phyloP scores from a whole-genome alignment of 176 grass and related monocot species.

The Aegilops umbellulata region DNA sequence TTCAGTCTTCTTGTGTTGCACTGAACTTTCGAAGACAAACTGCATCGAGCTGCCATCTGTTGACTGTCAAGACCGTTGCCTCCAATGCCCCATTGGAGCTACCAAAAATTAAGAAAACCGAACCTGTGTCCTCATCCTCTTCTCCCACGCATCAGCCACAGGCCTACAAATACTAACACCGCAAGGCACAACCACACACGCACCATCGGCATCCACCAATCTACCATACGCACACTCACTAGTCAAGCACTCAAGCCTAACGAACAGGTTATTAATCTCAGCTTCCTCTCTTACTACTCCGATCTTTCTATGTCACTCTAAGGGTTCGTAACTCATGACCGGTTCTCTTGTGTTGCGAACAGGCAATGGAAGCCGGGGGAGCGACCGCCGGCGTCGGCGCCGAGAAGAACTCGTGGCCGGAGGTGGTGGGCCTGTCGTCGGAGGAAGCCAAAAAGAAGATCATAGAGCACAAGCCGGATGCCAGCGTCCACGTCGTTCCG shows the following conservation, averaged over 20 bases:
- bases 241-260: not conserved
- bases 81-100: not conserved
- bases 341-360: not conserved
- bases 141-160: not conserved
- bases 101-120: not conserved
- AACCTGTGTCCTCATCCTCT: not conserved
- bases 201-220: not conserved
- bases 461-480: slow-evolving; percentile 27
- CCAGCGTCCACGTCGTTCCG: slow-evolving; percentile 26
- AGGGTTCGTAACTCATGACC: not conserved
- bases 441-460: slow-evolving; percentile 50
- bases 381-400: too few species aligned
- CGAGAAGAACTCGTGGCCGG: slow-evolving; percentile 36
- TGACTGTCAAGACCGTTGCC: not conserved
- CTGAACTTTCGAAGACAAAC: not conserved
- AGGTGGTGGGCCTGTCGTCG: slow-evolving; percentile 40
- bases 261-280: not conserved
- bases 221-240: not conserved
- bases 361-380: slow-evolving; percentile 25
- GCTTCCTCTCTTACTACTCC: not conserved
- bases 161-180: not conserved
- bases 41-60: slow-evolving; percentile 13
- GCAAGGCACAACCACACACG: not conserved
- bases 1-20: not conserved
- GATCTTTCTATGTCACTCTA: too few species aligned